Percentiles rank a stretch among this genome's conserved stretches.
phyloP scores from a whole-genome alignment of 768 basidiomycete species.

The Boletus speciosus region DNA sequence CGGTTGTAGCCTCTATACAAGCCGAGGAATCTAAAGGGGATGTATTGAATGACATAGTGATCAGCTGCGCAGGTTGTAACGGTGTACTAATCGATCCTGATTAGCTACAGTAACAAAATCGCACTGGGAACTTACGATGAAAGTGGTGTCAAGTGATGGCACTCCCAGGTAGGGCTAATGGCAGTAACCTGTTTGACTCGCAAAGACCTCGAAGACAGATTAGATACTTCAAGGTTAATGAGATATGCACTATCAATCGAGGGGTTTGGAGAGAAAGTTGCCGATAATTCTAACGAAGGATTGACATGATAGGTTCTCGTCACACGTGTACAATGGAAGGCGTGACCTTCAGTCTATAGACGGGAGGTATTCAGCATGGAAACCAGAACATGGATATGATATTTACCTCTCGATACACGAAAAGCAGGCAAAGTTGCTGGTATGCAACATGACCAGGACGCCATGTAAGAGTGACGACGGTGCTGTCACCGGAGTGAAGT shows the following conservation, averaged over 20 bases:
- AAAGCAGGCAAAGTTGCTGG: constrained; percentile 55
- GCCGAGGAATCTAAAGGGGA: constrained; percentile 35
- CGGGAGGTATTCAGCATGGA: constrained; percentile 2
- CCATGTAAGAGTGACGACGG: constrained; percentile 50
- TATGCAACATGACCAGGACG: constrained; percentile 48
- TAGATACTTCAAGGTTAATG: constrained; percentile 55
- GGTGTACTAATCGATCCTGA: constrained; percentile 33
- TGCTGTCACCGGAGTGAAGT: constrained; percentile 46
- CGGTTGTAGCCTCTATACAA: constrained; percentile 40
- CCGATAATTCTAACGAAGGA: constrained; percentile 53
- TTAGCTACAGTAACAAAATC: constrained; percentile 3
- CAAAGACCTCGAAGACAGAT: constrained; percentile 41
- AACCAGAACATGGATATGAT: background rate
- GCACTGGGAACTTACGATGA: constrained; percentile 40
- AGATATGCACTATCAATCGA: constrained; percentile 48
- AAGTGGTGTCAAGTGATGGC: constrained; percentile 36
- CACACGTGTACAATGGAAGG: constrained; percentile 59
- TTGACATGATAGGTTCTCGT: constrained; percentile 56
- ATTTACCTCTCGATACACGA: constrained; percentile 64
- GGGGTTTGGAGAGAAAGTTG: constrained; percentile 48
- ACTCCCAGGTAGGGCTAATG: constrained; percentile 70
- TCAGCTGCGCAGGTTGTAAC: constrained; percentile 48
- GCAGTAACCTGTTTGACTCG: constrained; percentile 56
- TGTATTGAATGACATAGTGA: constrained; percentile 42
- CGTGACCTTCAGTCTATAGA: constrained; percentile 41